Evolutionary conservation across 768 basidiomycete genomes (phyloP).

Genomic region (Lentinula edodes): DNA sequence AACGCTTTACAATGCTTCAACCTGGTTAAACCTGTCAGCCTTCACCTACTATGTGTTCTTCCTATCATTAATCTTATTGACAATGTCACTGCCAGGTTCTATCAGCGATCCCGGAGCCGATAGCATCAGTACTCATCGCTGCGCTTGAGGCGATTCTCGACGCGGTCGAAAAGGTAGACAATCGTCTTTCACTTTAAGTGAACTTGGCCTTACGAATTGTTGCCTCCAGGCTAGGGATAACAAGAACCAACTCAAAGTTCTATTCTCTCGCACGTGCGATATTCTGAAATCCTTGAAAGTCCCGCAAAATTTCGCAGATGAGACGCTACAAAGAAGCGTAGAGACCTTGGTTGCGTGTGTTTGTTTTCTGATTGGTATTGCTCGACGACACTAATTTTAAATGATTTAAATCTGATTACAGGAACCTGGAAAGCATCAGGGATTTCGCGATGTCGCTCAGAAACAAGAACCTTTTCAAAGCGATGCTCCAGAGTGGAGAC

Average conservation of each 20-base stretch:
- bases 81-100: background rate
- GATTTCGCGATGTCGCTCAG: background rate
- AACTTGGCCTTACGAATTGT: background rate
- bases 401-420: background rate
- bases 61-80: background rate
- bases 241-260: background rate
- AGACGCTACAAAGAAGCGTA: background rate
- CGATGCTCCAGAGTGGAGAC: background rate
- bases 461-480: background rate
- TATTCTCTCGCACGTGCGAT: background rate
- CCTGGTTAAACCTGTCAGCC: background rate
- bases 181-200: background rate
- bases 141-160: background rate
- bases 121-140: background rate
- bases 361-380: background rate
- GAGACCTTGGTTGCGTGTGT: constrained; percentile 1
- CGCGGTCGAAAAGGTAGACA: background rate
- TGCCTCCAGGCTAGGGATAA: background rate
- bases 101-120: background rate
- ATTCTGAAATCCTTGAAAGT: background rate
- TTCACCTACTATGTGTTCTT: too few relatives aligned
- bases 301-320: background rate
- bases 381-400: too few relatives aligned
- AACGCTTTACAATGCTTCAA: background rate
- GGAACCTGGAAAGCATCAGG: background rate